These are phyloP conservation scores for Karstenula rhodostoma DNA, from an alignment of 2,329 filamentous ascomycete genomes.

Conservation along the genomic window DNA sequence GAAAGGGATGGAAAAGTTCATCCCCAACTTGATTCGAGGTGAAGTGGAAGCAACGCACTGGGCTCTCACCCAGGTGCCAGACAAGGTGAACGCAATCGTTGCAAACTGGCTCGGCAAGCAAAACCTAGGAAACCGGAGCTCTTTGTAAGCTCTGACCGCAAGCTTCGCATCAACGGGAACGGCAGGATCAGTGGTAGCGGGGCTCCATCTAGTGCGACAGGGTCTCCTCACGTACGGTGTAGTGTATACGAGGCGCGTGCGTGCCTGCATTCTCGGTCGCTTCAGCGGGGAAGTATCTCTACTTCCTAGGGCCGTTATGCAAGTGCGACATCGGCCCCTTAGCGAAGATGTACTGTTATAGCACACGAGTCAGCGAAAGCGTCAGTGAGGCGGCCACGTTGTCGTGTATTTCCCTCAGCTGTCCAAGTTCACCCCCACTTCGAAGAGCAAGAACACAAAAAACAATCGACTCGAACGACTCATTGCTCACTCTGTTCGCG, in stretches of 20 bases:
- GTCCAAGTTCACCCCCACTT: slow-evolving; percentile 8
- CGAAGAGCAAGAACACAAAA: neutral
- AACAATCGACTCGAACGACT: neutral
- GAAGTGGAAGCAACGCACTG: slow-evolving; percentile 80
- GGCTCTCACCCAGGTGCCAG: slow-evolving; percentile 78
- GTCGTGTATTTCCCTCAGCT: slow-evolving; percentile 16
- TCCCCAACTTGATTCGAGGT: slow-evolving; percentile 69
- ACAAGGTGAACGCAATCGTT: slow-evolving; percentile 74
- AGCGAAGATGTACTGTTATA: slow-evolving; percentile 16
- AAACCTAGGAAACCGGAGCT: slow-evolving; percentile 56
- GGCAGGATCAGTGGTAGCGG: slow-evolving; percentile 9
- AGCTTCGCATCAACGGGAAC: neutral
- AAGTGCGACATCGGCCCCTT: slow-evolving; percentile 26
- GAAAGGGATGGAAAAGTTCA: slow-evolving; percentile 72
- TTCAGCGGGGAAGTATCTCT: neutral
- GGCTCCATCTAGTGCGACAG: neutral
- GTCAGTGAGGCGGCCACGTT: slow-evolving; percentile 4
- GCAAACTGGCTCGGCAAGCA: slow-evolving; percentile 71
- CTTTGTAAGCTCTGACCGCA: slow-evolving; percentile 47
- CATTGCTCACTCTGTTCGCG: neutral
- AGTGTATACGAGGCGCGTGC: slow-evolving; percentile 4
- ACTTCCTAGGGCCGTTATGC: neutral
- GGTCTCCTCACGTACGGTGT: neutral
- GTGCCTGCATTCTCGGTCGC: slow-evolving; percentile 3
- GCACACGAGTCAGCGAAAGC: slow-evolving; percentile 4